phyloP scores from a whole-genome alignment of 345 rosid species.

The Pistacia atlantica region DNA sequence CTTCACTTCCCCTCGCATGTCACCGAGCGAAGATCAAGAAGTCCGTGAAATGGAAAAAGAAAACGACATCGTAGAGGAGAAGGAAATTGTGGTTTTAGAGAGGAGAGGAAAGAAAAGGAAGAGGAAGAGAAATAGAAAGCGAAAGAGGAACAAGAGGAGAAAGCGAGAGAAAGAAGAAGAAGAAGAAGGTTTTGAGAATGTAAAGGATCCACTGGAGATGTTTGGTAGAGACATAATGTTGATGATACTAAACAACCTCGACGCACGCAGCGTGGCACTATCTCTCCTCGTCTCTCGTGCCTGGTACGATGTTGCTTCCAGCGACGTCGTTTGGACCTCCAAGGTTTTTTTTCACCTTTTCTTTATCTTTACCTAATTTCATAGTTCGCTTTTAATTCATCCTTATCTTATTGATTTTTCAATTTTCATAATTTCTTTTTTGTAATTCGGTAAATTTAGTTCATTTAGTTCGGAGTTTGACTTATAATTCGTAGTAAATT shows the following conservation, averaged over 20 bases:
- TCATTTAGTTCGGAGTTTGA: neutral
- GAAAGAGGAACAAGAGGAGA: conserved; percentile 5
- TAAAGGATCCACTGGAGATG: conserved; percentile 50
- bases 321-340: conserved; percentile 51
- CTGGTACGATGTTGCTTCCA: conserved; percentile 58
- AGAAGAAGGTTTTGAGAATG: neutral
- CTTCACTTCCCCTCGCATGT: too few relatives aligned
- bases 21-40: too few relatives aligned
- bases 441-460: neutral
- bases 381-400: too few relatives aligned
- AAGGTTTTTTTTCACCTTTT: conserved; percentile 36
- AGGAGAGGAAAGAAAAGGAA: conserved; percentile 6
- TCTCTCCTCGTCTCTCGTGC: conserved; percentile 52
- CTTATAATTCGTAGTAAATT: neutral
- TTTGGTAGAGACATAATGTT: conserved; percentile 57
- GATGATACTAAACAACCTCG: conserved; percentile 51
- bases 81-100: neutral
- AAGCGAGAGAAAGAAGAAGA: conserved; percentile 11
- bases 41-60: neutral
- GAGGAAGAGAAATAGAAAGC: conserved; percentile 5
- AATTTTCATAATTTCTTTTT: too few relatives aligned
- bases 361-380: neutral
- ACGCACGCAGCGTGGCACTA: conserved; percentile 72
- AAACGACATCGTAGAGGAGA: neutral
- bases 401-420: neutral